Evolutionary conservation across 768 basidiomycete genomes (phyloP), one percentile per base, ranked within the genome.

Genomic region (Suillus variegatus): DNA sequence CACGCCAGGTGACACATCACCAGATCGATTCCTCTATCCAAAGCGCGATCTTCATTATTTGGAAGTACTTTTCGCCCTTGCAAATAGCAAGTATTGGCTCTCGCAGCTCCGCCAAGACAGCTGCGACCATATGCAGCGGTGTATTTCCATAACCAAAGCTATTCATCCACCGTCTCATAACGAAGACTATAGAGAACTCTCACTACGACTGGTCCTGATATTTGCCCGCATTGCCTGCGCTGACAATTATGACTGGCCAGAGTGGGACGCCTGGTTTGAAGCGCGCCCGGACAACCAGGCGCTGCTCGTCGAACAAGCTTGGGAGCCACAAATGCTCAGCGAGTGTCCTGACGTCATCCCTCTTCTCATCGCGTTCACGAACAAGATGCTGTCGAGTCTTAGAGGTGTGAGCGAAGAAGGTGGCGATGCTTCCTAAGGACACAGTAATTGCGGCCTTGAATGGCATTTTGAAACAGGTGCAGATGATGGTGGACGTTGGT

Each of bases 161-260:
- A 12, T 49, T 12, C 22, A 49, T 25, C 6, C 22, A 6, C 22
- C 47, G 6, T 13, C 22, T 13, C 47, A 25, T 12, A 14, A 14
- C 7, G 22, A 22, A 25, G 49, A 51, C 3, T 25, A 51, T 22
- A 51, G 22, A 16, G 49, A 51, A 51, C 13, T 51, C 22, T 51
- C 49, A 6, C 49, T 51, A 25, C 22, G 22, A 51, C 22, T 51
- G 6, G 22, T 51, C 49, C 14, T 25, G 22, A 51, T 51, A 25
- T 51, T 51, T 14, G 22, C 49, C 14, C 49, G 49, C 49, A 51
- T 25, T 25, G 49, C 22, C 22, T 25, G 49, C 22, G 22, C 2
- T 55, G 63, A 65, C 66, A 60, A 66, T 69, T 65, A 67, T 60
- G 35, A 12, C 14, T 47, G 41, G 35, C 40, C 18, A 14, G 47